Evolutionary conservation across 1,284 basidiomycete genomes (phyloP).

Genomic region (Schizophyllum amplum): DNA sequence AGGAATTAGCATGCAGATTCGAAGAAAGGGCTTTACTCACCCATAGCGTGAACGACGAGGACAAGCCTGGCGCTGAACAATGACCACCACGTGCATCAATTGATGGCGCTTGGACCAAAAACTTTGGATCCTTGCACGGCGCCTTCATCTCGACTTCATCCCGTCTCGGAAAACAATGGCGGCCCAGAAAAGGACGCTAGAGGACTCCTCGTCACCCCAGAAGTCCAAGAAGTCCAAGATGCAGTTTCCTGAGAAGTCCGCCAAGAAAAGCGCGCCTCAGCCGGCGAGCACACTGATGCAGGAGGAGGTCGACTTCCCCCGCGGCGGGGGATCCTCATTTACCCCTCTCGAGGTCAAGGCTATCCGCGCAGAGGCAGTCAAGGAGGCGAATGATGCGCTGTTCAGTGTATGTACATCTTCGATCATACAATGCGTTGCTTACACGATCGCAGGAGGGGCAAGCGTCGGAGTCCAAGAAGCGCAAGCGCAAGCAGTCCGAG

Average conservation of each 20-base stretch:
- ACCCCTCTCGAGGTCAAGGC: slow-evolving; percentile 90
- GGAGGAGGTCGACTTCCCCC: slow-evolving; percentile 90
- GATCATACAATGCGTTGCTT: slow-evolving; percentile 7
- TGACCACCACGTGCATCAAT: not conserved
- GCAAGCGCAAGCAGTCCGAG: slow-evolving; percentile 40
- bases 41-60: not conserved
- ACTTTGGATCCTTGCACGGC: not conserved
- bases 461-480: slow-evolving; percentile 40
- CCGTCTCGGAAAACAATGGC: slow-evolving; percentile 26
- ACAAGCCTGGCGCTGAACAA: not conserved
- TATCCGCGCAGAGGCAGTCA: slow-evolving; percentile 75
- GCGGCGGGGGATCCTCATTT: slow-evolving; percentile 78
- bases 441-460: slow-evolving; percentile 1
- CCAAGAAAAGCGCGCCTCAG: slow-evolving; percentile 17
- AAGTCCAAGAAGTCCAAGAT: slow-evolving; percentile 49
- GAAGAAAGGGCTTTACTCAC: slow-evolving; percentile 1
- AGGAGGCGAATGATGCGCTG: slow-evolving; percentile 78
- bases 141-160: not conserved
- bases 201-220: slow-evolving; percentile 37
- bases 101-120: not conserved
- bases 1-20: slow-evolving; percentile 8
- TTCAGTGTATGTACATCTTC: slow-evolving; percentile 45
- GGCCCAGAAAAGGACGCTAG: slow-evolving; percentile 50
- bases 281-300: slow-evolving; percentile 35
- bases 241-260: slow-evolving; percentile 7